These are phyloP conservation scores for Pterulicium gracile DNA, from an alignment of 1,284 basidiomycete genomes.

Conservation along the genomic window DNA sequence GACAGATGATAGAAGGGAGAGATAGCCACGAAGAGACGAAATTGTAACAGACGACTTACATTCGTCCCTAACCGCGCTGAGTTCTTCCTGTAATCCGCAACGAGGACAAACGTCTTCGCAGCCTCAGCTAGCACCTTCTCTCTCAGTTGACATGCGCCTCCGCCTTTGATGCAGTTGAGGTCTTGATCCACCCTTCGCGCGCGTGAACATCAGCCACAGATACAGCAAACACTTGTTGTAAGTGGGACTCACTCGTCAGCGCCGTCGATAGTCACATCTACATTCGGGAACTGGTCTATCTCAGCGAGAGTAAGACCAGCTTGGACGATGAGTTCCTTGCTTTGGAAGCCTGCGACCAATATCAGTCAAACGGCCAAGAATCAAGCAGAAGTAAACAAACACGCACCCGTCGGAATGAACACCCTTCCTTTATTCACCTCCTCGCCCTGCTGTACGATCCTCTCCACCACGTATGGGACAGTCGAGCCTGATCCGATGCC, in stretches of 20 bases:
- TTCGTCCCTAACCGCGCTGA: conserved; percentile 76
- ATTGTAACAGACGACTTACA: no score
- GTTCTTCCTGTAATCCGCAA: conserved; percentile 95
- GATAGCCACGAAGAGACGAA: no score
- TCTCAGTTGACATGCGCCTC: conserved; percentile 92
- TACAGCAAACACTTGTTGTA: background rate
- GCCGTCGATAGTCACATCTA: conserved; percentile 96
- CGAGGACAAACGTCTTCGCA: conserved; percentile 50
- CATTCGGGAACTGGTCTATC: conserved; percentile 79
- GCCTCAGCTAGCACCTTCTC: conserved; percentile 98
- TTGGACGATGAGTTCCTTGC: conserved; percentile 86
- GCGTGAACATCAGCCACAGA: conserved; percentile 1
- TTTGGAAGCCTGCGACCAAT: conserved; percentile 72
- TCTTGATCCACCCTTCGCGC: conserved; percentile 69
- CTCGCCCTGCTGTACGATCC: conserved; percentile 79
- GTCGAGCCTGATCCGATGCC: conserved; percentile 71
- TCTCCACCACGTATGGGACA: conserved; percentile 94
- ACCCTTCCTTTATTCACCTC: conserved; percentile 71
- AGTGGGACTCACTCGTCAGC: conserved; percentile 77
- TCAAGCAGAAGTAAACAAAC: conserved; percentile 12
- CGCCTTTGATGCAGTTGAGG: conserved; percentile 95
- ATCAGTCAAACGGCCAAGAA: conserved; percentile 4
- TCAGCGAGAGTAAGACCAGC: conserved; percentile 81
- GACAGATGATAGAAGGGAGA: no score
- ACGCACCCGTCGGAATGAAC: conserved; percentile 87